A percentile compares a stretch with the other conserved stretches of the same genome.
These are phyloP conservation scores for Neurospora tetraspora DNA, from an alignment of 495 filamentous ascomycete species.

Conservation along the genomic window DNA sequence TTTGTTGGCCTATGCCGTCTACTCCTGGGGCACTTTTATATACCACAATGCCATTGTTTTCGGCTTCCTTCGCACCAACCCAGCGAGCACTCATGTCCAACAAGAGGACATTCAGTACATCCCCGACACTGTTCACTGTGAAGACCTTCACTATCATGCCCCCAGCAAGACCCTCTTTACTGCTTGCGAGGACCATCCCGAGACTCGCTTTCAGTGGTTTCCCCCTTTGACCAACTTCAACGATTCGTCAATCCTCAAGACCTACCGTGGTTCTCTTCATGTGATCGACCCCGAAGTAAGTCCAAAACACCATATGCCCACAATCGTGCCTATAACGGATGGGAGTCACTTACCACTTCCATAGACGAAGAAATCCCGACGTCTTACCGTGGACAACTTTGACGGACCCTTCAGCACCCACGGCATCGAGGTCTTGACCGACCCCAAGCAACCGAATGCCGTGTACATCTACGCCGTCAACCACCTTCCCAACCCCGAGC, in stretches of 20 bases:
- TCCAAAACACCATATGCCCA: neutral
- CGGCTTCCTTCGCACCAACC: slow-evolving; percentile 17
- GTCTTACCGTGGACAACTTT: slow-evolving; percentile 43
- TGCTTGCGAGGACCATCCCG: slow-evolving; percentile 41
- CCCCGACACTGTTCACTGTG: slow-evolving; percentile 45
- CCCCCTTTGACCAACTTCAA: slow-evolving; percentile 38
- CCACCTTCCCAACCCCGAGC: slow-evolving; percentile 31
- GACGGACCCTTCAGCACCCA: slow-evolving; percentile 46
- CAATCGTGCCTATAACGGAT: neutral
- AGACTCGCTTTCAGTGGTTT: slow-evolving; percentile 45
- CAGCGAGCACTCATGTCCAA: slow-evolving; percentile 2
- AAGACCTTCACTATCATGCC: slow-evolving; percentile 50
- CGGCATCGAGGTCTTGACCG: slow-evolving; percentile 47
- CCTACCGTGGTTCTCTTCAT: slow-evolving; percentile 38
- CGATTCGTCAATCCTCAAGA: slow-evolving; percentile 15
- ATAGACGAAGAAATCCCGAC: slow-evolving; percentile 41
- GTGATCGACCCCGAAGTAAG: slow-evolving; percentile 45
- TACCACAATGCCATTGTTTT: slow-evolving; percentile 9
- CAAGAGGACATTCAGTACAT: slow-evolving; percentile 25
- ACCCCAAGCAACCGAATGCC: slow-evolving; percentile 30
- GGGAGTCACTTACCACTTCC: neutral
- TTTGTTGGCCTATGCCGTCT: slow-evolving; percentile 10
- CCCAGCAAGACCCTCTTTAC: slow-evolving; percentile 42
- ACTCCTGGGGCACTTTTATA: slow-evolving; percentile 3
- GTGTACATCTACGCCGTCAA: slow-evolving; percentile 56